Evolutionary conservation across 108 stramenopile genomes (phyloP).

Genomic region (Nitzschia sp.): DNA sequence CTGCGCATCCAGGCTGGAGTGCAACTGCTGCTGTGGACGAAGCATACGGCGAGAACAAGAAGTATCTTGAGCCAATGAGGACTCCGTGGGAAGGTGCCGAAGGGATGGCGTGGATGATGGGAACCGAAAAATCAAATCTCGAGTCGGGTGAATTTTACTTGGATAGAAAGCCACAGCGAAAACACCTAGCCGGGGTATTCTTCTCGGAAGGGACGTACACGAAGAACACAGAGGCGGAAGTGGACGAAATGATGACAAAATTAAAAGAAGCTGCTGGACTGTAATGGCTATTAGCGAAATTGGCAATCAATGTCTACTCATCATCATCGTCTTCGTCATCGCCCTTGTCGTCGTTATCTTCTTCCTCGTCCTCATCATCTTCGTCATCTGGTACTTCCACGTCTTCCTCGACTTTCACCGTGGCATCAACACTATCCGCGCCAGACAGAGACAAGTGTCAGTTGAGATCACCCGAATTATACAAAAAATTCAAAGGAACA

Average conservation of each 20-base stretch:
- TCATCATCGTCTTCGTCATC: constrained; percentile 43
- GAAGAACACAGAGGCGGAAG: constrained; percentile 76
- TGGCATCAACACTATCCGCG: constrained; percentile 47
- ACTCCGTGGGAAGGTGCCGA: constrained; percentile 91
- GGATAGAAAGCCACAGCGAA: constrained; percentile 73
- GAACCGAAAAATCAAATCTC: constrained; percentile 50
- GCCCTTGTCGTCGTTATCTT: constrained; percentile 43
- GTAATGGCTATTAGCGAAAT: too few species aligned
- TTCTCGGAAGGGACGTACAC: constrained; percentile 82
- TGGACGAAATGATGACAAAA: constrained; percentile 79
- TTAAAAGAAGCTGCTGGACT: constrained; percentile 54
- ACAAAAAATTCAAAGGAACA: too few species aligned
- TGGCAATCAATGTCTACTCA: constrained; percentile 7
- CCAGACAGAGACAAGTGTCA: background rate
- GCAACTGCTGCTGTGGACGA: constrained; percentile 80
- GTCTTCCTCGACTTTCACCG: constrained; percentile 43
- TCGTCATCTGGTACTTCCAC: constrained; percentile 55
- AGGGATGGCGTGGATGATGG: constrained; percentile 86
- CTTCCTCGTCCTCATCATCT: constrained; percentile 58
- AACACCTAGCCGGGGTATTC: constrained; percentile 87
- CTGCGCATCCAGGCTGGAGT: constrained; percentile 85
- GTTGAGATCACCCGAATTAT: too few species aligned
- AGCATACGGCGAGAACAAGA: constrained; percentile 80
- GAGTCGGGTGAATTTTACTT: constrained; percentile 87
- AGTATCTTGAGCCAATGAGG: constrained; percentile 87